These are phyloP conservation scores for Candida berthetii DNA, from an alignment of 805 yeast species.

Conservation along the genomic window DNA sequence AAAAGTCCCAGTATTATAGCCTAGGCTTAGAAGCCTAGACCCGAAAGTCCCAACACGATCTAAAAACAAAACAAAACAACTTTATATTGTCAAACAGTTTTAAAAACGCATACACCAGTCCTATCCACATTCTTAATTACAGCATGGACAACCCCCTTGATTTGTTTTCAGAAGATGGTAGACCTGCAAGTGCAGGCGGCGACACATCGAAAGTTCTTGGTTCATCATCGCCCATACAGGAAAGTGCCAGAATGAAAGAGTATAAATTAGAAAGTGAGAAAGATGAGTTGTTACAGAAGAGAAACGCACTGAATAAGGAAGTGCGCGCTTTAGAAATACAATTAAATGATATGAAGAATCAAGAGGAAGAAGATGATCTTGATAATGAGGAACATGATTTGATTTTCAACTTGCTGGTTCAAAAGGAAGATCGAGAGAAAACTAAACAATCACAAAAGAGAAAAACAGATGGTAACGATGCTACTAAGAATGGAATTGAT, in stretches of 20 bases:
- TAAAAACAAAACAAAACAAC: too few species aligned
- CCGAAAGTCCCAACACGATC: too few species aligned
- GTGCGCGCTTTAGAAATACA: constrained; percentile 11
- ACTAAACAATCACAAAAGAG: not conserved
- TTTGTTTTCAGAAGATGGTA: constrained; percentile 10
- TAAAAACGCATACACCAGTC: too few species aligned
- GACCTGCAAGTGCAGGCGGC: not conserved
- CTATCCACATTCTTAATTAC: too few species aligned
- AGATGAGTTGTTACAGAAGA: constrained; percentile 3
- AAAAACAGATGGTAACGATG: constrained; percentile 4
- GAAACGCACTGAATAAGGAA: constrained; percentile 10
- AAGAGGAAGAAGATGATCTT: constrained; percentile 4
- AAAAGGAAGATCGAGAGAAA: constrained; percentile 1
- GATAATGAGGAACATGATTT: constrained; percentile 9
- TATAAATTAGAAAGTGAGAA: constrained; percentile 8
- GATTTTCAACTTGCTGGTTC: constrained; percentile 5
- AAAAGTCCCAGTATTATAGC: too few species aligned
- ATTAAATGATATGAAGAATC: constrained; percentile 13
- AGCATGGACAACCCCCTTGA: constrained; percentile 5
- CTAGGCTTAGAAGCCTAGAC: too few species aligned
- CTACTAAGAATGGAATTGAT: not conserved
- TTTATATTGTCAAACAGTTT: too few species aligned
- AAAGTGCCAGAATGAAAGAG: constrained; percentile 4
- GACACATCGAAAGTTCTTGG: not conserved
- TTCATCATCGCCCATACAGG: constrained; percentile 14